phyloP scores from a whole-genome alignment of 169 alveolate species.

The Sarcocystis neurona region DNA sequence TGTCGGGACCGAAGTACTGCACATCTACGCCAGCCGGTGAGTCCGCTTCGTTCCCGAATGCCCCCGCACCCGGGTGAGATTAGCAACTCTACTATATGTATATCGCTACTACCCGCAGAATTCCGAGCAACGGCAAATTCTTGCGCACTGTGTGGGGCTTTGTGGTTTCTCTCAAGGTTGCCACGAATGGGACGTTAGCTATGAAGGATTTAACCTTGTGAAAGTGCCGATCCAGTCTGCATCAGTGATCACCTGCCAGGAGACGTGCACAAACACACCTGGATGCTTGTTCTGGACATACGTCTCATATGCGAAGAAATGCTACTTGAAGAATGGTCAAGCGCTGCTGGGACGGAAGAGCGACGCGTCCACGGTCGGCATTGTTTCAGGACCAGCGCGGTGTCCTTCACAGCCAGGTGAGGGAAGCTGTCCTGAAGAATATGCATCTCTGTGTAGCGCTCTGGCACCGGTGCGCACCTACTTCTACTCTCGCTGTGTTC shows the following conservation, averaged over 20 bases:
- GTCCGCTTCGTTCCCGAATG: no score
- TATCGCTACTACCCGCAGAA: no score
- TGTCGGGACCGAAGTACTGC: background rate
- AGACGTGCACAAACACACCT: background rate
- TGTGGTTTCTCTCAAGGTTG: background rate
- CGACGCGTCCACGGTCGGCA: conserved; percentile 31
- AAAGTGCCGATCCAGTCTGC: background rate
- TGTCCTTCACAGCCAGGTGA: background rate
- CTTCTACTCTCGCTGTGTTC: background rate
- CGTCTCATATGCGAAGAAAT: conserved; percentile 1
- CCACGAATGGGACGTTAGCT: background rate
- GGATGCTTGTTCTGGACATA: conserved; percentile 35
- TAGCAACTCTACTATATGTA: no score
- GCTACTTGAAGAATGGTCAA: conserved; percentile 30
- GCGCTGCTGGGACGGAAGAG: conserved; percentile 21
- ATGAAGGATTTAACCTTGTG: background rate
- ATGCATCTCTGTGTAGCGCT: no score
- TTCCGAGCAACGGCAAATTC: no score
- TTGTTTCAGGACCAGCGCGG: conserved; percentile 14
- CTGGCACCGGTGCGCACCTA: background rate
- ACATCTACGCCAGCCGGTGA: no score
- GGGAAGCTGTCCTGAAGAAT: no score
- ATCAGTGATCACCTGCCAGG: no score
- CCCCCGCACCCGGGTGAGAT: no score
- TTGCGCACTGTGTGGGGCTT: background rate